Conservation (phyloP, 306 rosid species). For the Comarum palustre region DNA sequence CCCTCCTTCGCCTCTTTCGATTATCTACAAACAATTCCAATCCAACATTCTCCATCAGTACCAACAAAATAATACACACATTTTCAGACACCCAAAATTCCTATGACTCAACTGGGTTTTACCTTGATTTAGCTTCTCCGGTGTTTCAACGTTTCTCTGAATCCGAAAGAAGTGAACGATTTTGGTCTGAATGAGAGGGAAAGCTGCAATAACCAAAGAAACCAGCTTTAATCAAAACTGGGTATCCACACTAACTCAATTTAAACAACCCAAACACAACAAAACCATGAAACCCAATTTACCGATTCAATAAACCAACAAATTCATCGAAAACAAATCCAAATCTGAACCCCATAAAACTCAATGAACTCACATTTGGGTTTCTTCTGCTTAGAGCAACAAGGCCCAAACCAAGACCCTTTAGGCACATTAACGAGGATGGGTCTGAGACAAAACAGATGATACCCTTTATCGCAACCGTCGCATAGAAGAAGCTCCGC, state of each 20-base stretch:
- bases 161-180: slow-evolving; percentile 79
- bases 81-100: neutral
- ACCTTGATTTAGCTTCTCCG: slow-evolving; percentile 43
- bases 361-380: slow-evolving; percentile 43
- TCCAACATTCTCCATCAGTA: neutral
- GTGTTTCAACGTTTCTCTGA: slow-evolving; percentile 35
- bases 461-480: slow-evolving; percentile 66
- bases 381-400: slow-evolving; percentile 46
- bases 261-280: neutral
- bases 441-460: slow-evolving; percentile 74
- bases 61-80: neutral
- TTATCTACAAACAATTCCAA: slow-evolving; percentile 33
- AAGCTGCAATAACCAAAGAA: slow-evolving; percentile 50
- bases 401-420: slow-evolving; percentile 69
- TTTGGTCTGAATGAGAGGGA: slow-evolving; percentile 84
- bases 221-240: neutral
- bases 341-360: neutral
- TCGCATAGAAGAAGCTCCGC: slow-evolving; percentile 74
- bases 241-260: neutral
- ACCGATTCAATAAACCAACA: neutral
- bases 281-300: neutral
- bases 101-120: neutral
- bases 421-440: slow-evolving; percentile 64
- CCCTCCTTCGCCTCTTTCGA: slow-evolving; percentile 57
- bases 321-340: too few species aligned